phyloP scores from a whole-genome alignment of 495 filamentous ascomycete species.

The Penicillium riverlandense region DNA sequence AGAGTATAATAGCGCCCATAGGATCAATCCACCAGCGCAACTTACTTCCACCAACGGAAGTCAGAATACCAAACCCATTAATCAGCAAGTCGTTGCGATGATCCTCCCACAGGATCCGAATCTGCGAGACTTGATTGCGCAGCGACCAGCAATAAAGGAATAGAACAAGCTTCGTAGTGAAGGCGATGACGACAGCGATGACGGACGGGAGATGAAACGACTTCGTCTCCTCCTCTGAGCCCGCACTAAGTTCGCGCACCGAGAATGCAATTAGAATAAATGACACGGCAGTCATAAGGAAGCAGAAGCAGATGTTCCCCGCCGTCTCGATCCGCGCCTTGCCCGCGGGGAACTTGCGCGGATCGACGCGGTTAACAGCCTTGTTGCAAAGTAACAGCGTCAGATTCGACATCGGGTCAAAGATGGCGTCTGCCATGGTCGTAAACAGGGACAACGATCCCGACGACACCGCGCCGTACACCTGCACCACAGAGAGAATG shows the following conservation, averaged over 20 bases:
- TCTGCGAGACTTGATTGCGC: conserved; percentile 80
- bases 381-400: conserved; percentile 83
- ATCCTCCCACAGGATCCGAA: conserved; percentile 89
- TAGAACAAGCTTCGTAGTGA: conserved; percentile 71
- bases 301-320: conserved; percentile 95
- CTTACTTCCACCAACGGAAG: conserved; percentile 78
- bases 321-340: conserved; percentile 94
- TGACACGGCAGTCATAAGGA: conserved; percentile 90
- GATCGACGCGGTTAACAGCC: conserved; percentile 81
- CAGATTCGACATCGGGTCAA: conserved; percentile 88
- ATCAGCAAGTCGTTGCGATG: conserved; percentile 85
- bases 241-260: conserved; percentile 53
- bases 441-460: conserved; percentile 91
- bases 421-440: conserved; percentile 94
- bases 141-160: conserved; percentile 92
- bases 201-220: conserved; percentile 78
- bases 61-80: conserved; percentile 87
- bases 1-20: conserved; percentile 81
- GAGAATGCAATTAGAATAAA: conserved; percentile 87
- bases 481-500: conserved; percentile 66
- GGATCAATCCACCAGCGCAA: conserved; percentile 94
- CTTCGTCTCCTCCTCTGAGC: conserved; percentile 36
- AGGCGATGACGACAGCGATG: conserved; percentile 80
- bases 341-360: conserved; percentile 84
- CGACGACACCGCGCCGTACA: conserved; percentile 83